Percentiles rank a stretch among this genome's conserved stretches.
phyloP scores from a whole-genome alignment of 2,329 filamentous ascomycete genomes.

The Neofusicoccum laricinum region DNA sequence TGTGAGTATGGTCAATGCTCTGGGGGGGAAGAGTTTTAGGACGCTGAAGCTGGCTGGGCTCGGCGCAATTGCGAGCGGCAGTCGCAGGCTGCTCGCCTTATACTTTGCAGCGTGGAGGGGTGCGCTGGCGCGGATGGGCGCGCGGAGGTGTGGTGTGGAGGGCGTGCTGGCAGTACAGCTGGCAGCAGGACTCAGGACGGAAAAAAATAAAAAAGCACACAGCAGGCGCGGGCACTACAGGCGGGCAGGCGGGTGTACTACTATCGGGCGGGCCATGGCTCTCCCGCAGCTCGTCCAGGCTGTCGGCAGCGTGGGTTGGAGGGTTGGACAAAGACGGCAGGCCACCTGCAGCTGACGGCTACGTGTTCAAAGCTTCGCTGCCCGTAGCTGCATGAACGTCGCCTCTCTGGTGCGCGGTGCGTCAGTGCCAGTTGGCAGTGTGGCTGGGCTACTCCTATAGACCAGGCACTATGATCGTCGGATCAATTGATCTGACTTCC shows the following conservation, averaged over 20 bases:
- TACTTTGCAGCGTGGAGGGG: constrained; percentile 8
- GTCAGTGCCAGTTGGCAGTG: constrained; percentile 37
- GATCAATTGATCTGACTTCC: constrained; percentile 9
- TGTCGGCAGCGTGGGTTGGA: background rate
- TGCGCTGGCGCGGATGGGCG: background rate
- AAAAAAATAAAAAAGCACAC: constrained; percentile 20
- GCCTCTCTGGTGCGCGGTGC: constrained; percentile 16
- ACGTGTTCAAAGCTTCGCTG: constrained; percentile 17
- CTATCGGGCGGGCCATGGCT: background rate
- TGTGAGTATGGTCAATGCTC: constrained; percentile 37
- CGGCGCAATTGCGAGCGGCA: constrained; percentile 16
- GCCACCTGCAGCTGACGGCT: constrained; percentile 17
- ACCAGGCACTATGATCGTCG: constrained; percentile 21
- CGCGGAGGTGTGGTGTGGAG: background rate
- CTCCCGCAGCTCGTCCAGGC: background rate
- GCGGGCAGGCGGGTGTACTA: constrained; percentile 11
- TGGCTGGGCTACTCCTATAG: constrained; percentile 2
- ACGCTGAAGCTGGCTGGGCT: constrained; percentile 24
- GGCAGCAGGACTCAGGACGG: constrained; percentile 16
- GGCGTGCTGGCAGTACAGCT: background rate
- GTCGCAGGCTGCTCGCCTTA: constrained; percentile 18
- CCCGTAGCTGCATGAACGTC: constrained; percentile 6
- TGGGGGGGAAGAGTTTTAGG: constrained; percentile 26
- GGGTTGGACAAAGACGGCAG: background rate
- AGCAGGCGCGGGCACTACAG: constrained; percentile 21